These are phyloP conservation scores for Corinectria fuckeliana DNA, from an alignment of 2,329 filamentous ascomycete species.

Conservation along the genomic window DNA sequence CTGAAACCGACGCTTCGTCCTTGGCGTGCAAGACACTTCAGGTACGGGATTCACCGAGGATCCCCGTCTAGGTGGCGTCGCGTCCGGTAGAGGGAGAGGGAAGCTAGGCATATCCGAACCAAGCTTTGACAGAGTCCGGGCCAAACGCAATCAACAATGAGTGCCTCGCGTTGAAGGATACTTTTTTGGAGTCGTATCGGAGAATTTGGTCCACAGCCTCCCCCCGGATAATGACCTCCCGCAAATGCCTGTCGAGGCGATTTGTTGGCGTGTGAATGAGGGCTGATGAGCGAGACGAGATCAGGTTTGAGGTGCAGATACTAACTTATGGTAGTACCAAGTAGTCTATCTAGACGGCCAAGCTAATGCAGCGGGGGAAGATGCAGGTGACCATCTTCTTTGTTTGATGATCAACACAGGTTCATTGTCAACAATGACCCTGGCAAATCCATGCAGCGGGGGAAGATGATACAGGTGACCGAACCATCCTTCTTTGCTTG, in stretches of 20 bases:
- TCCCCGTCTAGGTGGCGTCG: not conserved
- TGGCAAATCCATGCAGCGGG: not conserved
- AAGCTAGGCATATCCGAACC: slow-evolving; percentile 11
- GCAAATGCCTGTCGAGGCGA: not conserved
- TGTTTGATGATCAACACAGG: slow-evolving; percentile 1
- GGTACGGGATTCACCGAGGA: not conserved
- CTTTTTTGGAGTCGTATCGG: slow-evolving; percentile 29
- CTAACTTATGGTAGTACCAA: no score
- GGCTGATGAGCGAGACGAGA: not conserved
- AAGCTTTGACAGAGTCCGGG: slow-evolving; percentile 21
- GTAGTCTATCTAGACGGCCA: not conserved
- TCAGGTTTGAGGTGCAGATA: slow-evolving; percentile 11
- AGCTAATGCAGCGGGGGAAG: slow-evolving; percentile 9
- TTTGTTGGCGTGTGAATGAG: not conserved
- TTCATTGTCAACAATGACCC: slow-evolving; percentile 10
- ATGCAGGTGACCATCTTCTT: not conserved
- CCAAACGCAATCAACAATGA: slow-evolving; percentile 23
- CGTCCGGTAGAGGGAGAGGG: not conserved
- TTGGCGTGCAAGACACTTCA: slow-evolving; percentile 14
- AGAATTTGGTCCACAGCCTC: slow-evolving; percentile 20
- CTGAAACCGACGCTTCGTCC: slow-evolving; percentile 22
- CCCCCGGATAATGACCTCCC: slow-evolving; percentile 30
- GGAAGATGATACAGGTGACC: no score
- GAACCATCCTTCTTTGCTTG: no score
- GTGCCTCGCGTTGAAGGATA: slow-evolving; percentile 19